Conservation (phyloP, 371 early-diverging fungal species). For the Rhizomucor miehei region DNA sequence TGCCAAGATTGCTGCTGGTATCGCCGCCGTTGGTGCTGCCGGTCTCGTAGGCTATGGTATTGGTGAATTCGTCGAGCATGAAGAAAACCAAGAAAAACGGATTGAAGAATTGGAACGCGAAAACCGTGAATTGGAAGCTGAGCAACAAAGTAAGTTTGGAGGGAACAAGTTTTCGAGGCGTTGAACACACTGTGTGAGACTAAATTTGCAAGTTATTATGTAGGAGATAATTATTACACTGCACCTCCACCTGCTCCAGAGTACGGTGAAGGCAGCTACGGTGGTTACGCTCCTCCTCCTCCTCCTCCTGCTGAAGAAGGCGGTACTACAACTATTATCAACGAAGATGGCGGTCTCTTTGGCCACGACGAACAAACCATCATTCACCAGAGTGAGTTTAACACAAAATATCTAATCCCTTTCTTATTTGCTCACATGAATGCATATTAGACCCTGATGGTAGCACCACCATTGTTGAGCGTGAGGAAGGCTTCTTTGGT, state of each 20-base stretch:
- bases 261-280: constrained; percentile 7
- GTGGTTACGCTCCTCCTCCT: constrained; percentile 8
- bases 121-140: constrained; percentile 8
- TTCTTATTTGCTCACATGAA: background rate
- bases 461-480: constrained; percentile 7
- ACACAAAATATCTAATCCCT: background rate
- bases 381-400: constrained; percentile 21
- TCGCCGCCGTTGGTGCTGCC: constrained; percentile 23
- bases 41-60: constrained; percentile 40
- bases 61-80: constrained; percentile 40
- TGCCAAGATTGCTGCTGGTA: constrained; percentile 39
- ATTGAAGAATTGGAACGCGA: constrained; percentile 13
- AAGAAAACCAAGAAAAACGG: constrained; percentile 31
- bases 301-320: constrained; percentile 7
- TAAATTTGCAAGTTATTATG: too few species aligned
- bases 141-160: background rate
- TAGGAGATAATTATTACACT: constrained; percentile 9
- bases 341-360: constrained; percentile 41
- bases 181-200: too few species aligned
- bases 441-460: constrained; percentile 9
- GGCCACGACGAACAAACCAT: constrained; percentile 33
- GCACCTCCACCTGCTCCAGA: constrained; percentile 8
- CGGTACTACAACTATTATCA: constrained; percentile 32
- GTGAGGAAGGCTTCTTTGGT: constrained; percentile 12
- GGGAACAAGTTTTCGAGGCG: background rate